Percentiles rank a stretch among this genome's conserved stretches.
Conservation (phyloP, 78 protist genomes). For the Dictyostelium brefeldianum region DNA sequence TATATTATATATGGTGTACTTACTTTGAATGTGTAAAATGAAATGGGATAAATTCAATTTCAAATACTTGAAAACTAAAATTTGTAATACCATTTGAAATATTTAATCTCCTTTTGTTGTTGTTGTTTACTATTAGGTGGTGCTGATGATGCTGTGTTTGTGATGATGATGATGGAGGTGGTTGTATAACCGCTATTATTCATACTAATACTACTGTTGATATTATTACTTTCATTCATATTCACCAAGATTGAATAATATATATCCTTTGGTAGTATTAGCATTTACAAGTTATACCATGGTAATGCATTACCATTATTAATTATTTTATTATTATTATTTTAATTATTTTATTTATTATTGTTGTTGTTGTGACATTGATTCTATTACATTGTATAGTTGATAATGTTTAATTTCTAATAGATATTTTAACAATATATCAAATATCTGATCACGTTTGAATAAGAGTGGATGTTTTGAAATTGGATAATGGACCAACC, state of each 20-base stretch:
- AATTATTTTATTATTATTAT: too few relatives aligned
- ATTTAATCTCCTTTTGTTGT: not conserved
- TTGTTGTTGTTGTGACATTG: too few relatives aligned
- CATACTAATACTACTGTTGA: not conserved
- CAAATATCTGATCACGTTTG: too few relatives aligned
- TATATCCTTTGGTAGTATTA: not conserved
- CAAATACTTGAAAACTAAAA: conserved; percentile 8
- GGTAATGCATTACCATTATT: too few relatives aligned
- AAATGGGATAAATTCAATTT: not conserved
- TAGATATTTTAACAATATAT: too few relatives aligned
- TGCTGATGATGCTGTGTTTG: not conserved
- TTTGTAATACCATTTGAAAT: not conserved
- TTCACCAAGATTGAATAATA: not conserved
- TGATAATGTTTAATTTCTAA: too few relatives aligned
- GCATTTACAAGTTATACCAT: too few relatives aligned
- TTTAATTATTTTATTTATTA: too few relatives aligned
- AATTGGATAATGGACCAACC: too few relatives aligned
- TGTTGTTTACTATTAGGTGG: not conserved
- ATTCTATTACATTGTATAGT: too few relatives aligned
- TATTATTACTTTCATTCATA: conserved; percentile 6
- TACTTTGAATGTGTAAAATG: conserved; percentile 10
- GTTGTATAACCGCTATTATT: not conserved
- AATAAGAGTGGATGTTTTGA: too few relatives aligned
- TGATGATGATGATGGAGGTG: not conserved
- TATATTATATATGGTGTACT: too few relatives aligned